A percentile compares a stretch with the other conserved stretches of the same genome.
Evolutionary conservation across 768 basidiomycete species (phyloP).

Genomic region (Boletus sensibilis): DNA sequence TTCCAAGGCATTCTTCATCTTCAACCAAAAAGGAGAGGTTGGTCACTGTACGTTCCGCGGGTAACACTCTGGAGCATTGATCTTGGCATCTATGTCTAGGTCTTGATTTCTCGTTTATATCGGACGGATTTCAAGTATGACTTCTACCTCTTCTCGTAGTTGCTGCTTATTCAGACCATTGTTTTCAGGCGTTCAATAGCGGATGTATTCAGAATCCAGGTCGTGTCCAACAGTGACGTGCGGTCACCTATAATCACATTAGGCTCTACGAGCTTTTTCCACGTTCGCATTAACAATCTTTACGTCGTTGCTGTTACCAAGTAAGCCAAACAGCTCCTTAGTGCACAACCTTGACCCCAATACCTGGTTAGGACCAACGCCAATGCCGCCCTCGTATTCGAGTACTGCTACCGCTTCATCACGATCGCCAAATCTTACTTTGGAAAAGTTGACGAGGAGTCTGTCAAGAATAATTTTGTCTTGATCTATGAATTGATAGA

Average conservation of each 20-base stretch:
- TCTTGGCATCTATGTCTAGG: constrained; percentile 43
- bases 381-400: constrained; percentile 96
- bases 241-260: constrained; percentile 96
- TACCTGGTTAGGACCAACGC: constrained; percentile 75
- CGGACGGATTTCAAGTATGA: constrained; percentile 94
- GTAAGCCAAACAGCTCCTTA: constrained; percentile 42
- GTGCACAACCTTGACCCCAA: not conserved
- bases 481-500: constrained; percentile 98
- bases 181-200: constrained; percentile 83
- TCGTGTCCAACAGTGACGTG: constrained; percentile 96
- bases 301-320: constrained; percentile 97
- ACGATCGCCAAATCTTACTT: constrained; percentile 94
- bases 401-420: constrained; percentile 96
- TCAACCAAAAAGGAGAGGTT: constrained; percentile 99
- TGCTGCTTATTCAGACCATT: constrained; percentile 1
- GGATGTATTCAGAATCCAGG: constrained; percentile 98
- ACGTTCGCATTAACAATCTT: constrained; percentile 92
- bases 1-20: constrained; percentile 94
- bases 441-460: constrained; percentile 96
- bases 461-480: constrained; percentile 99
- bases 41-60: constrained; percentile 18
- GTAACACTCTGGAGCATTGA: not conserved
- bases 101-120: constrained; percentile 94
- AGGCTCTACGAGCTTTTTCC: constrained; percentile 98
- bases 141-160: constrained; percentile 10